Base-by-base conservation (phyloP, 768 basidiomycete species). In the Lactarius quietus region DNA sequence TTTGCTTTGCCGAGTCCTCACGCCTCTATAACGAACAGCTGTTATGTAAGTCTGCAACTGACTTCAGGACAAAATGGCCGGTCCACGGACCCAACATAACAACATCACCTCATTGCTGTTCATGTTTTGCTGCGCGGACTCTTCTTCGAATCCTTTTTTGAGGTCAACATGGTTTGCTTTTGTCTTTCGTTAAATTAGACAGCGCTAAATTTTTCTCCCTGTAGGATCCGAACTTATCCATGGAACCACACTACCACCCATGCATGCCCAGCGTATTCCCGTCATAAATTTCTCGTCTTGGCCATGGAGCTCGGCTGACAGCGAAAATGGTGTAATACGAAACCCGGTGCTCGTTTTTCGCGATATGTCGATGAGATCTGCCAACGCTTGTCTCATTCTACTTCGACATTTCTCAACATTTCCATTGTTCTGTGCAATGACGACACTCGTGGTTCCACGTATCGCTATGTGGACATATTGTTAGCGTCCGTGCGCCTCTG, bases 21-120 rank as follows among this genome's bases (percentile, higher is more conserved):
- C 57, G 31, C 63, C 53, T 59, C 63, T 53, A 58, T 60, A 55
- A 53, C 63, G 63, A 64, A 38, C 35, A 60, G 20, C 31, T 3
- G 57, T 33, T 35, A 58, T 63, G 36, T 20, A 53, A 31, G 41
- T 28, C 23, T 48, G n/a, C 23, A 26, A 15, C 45, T 23, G 23
- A 26, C 26, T 17, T 26, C 7, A 14, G 23, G 45, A 23, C 18
- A 14, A 3, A 48, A 10, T 48, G 14, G 45, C 23, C 23, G 12
- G 23, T 51, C 48, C 48, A 26, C 14, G 48, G 48, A 51, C 23
- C 14, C 48, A 51, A 26, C 14, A 26, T 51, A 51, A 23, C 48
- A 3, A 26, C 26, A 38, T 35, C 17, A 51, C 45, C 5, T 57
- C 35, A 26, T 23, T 26, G n/a, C 43, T 45, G 43, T n/a, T n/a